A percentile compares a stretch with the other conserved stretches of the same genome.
Evolutionary conservation across 164 flowering plant species (phyloP).

Genomic region (Magnolia officinalis): DNA sequence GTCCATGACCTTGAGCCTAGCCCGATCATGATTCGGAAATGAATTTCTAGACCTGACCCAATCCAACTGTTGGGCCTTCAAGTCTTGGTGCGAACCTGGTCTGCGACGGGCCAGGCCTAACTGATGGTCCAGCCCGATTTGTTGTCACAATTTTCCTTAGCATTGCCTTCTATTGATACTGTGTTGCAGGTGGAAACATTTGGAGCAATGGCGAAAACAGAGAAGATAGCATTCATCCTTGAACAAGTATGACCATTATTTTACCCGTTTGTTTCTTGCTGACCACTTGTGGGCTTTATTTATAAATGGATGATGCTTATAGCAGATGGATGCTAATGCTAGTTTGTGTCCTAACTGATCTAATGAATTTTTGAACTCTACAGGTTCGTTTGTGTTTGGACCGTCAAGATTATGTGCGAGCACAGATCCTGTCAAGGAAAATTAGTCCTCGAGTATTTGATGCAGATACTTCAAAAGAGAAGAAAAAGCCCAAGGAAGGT

Average conservation of each 20-base stretch:
- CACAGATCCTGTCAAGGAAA: constrained; percentile 91
- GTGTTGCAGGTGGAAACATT: constrained; percentile 86
- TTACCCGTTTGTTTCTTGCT: background rate
- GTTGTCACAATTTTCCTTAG: background rate
- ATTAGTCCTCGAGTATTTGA: constrained; percentile 90
- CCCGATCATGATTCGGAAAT: too few species aligned
- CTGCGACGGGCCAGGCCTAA: too few species aligned
- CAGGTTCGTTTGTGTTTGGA: constrained; percentile 95
- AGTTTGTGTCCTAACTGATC: background rate
- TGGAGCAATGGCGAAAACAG: constrained; percentile 99
- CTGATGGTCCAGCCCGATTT: too few species aligned
- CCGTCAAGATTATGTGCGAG: constrained; percentile 91
- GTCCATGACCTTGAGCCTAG: too few species aligned
- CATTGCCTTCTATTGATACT: constrained; percentile 5
- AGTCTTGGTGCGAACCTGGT: too few species aligned
- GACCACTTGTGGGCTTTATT: background rate
- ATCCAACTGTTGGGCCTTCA: too few species aligned
- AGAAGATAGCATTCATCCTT: constrained; percentile 92
- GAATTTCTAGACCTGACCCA: too few species aligned
- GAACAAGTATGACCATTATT: constrained; percentile 60
- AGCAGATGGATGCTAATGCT: background rate
- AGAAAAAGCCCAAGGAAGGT: constrained; percentile 94
- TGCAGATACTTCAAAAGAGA: constrained; percentile 75
- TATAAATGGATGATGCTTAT: background rate
- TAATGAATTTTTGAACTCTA: constrained; percentile 1